Base-by-base conservation (phyloP, 1,284 basidiomycete species). In the Testicularia cyperi region DNA sequence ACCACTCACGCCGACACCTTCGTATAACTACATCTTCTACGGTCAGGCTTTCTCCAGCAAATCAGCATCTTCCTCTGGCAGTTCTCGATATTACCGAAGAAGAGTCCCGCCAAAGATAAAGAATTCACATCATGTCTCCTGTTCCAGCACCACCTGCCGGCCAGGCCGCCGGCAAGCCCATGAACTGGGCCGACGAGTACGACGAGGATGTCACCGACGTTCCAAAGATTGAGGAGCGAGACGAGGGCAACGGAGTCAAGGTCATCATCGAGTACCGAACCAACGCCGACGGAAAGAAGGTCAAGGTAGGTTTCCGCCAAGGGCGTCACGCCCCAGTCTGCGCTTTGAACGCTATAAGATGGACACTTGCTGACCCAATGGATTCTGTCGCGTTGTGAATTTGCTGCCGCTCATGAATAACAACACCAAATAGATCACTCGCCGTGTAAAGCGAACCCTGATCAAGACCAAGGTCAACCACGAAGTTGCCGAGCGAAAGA, bases 381-480 rank as follows among this genome's bases (percentile, higher is more conserved):
- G n/a, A n/a, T n/a, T n/a, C n/a, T n/a, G n/a, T n/a, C n/a, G n/a
- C n/a, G n/a, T n/a, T n/a, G n/a, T n/a, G n/a, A n/a, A n/a, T n/a
- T n/a, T n/a, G n/a, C n/a, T n/a, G n/a, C n/a, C n/a, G n/a, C n/a
- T n/a, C n/a, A n/a, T n/a, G n/a, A n/a, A n/a, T n/a, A 18, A n/a
- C n/a, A n/a, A n/a, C n/a, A n/a, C n/a, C 14, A n/a, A n/a, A n/a
- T 38, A 45, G 45, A 62, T 91, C 62, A 95, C 88, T 12, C 84
- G 90, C 56, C 86, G 86, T 68, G 90, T 88, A 72, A 89, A 88
- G 78, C 84, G 92, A 37, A 88, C 86, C 1, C 81, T 96, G 16
- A 87, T 94, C 75, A 92, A 90, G 77, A 86, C 88, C n/a, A 83
- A 90, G 29, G 95, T 98, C 27, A 90, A 92, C 63, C 91, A 94